Evolutionary conservation across 1,284 basidiomycete species (phyloP).

Genomic region (Cryptococcus deneoformans): DNA sequence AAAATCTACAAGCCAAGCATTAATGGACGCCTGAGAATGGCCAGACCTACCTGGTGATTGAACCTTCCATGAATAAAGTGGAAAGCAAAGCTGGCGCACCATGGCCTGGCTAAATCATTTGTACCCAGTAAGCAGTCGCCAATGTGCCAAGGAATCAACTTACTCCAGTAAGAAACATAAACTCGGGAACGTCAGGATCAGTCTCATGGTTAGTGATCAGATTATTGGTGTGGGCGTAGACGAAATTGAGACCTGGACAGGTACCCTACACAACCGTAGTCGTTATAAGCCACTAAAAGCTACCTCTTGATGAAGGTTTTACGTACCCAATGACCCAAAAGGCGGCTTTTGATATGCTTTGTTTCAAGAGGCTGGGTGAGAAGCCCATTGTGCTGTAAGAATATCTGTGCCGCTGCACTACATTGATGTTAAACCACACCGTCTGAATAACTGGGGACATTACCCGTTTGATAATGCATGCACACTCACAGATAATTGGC

Average conservation of each 20-base stretch:
- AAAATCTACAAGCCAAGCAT: slow-evolving; percentile 52
- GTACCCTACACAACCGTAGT: slow-evolving; percentile 18
- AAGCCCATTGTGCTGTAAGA: slow-evolving; percentile 68
- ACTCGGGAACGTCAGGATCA: slow-evolving; percentile 54
- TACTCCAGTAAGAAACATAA: slow-evolving; percentile 61
- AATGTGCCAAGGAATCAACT: slow-evolving; percentile 10
- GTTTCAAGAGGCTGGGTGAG: slow-evolving; percentile 58
- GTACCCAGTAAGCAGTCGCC: too few relatives aligned
- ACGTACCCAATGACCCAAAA: slow-evolving; percentile 56
- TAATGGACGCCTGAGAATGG: background rate
- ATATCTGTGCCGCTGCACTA: slow-evolving; percentile 56
- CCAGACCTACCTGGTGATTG: slow-evolving; percentile 54
- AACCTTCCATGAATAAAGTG: slow-evolving; percentile 77
- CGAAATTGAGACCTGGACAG: slow-evolving; percentile 65
- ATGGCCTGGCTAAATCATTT: slow-evolving; percentile 60
- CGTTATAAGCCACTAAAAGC: background rate
- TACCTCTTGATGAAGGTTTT: background rate
- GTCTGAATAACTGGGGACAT: too few relatives aligned
- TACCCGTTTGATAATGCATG: background rate
- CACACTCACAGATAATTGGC: slow-evolving; percentile 34
- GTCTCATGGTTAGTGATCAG: slow-evolving; percentile 54
- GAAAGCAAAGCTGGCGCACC: slow-evolving; percentile 78
- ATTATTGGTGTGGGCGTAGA: slow-evolving; percentile 75
- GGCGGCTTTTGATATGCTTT: slow-evolving; percentile 69
- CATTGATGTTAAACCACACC: background rate